Percentiles rank a stretch among this genome's conserved stretches.
These are phyloP conservation scores for Naganishia sp. DNA, from an alignment of 1,284 basidiomycete species.

Conservation along the genomic window DNA sequence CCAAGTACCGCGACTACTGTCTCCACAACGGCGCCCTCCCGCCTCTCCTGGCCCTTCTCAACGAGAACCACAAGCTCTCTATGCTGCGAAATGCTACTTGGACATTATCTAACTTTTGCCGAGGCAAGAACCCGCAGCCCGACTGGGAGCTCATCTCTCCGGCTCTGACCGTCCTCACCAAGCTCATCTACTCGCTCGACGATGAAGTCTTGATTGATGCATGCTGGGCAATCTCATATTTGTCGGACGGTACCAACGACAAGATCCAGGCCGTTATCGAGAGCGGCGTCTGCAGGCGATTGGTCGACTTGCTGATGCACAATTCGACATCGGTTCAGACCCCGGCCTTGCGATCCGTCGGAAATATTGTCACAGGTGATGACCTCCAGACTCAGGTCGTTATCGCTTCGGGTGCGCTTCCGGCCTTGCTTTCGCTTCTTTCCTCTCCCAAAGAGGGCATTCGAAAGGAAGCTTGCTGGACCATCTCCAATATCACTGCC, in stretches of 20 bases:
- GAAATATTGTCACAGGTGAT: slow-evolving; percentile 98
- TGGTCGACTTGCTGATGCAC: slow-evolving; percentile 98
- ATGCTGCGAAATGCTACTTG: slow-evolving; percentile 98
- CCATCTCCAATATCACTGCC: slow-evolving; percentile 98
- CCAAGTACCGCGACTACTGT: slow-evolving; percentile 86
- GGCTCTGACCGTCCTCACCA: slow-evolving; percentile 91
- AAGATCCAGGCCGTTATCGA: slow-evolving; percentile 99
- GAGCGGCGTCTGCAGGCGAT: slow-evolving; percentile 92
- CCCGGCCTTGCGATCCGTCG: slow-evolving; percentile 93
- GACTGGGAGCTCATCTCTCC: slow-evolving; percentile 96
- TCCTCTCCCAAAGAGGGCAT: slow-evolving; percentile 94
- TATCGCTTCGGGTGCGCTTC: slow-evolving; percentile 92
- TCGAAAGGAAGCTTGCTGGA: slow-evolving; percentile 96
- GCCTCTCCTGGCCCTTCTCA: slow-evolving; percentile 57
- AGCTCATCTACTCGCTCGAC: slow-evolving; percentile 98
- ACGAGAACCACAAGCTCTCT: slow-evolving; percentile 81
- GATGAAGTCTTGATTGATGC: slow-evolving; percentile 99
- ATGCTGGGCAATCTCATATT: slow-evolving; percentile 99
- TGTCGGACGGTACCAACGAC: slow-evolving; percentile 98
- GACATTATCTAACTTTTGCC: slow-evolving; percentile 97
- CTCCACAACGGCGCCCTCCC: slow-evolving; percentile 59
- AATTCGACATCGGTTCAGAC: slow-evolving; percentile 98
- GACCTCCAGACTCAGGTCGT: slow-evolving; percentile 98
- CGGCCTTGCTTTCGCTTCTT: slow-evolving; percentile 85
- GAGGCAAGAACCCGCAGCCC: slow-evolving; percentile 93